Evolutionary conservation across 2,329 filamentous ascomycete genomes (phyloP).

Genomic region (Colletotrichum orchidophilum): DNA sequence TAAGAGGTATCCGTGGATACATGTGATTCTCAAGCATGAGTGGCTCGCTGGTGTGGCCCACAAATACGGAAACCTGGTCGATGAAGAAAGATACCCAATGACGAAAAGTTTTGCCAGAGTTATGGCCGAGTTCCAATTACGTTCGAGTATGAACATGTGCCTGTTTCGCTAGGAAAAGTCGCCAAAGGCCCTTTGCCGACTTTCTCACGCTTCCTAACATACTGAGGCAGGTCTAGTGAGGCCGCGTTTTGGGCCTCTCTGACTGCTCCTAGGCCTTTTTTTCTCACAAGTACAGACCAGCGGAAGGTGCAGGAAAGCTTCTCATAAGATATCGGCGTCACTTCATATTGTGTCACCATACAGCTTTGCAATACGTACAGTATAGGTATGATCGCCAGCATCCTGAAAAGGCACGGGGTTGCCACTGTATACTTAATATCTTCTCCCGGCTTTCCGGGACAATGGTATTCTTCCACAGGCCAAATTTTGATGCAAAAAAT

Average conservation of each 20-base stretch:
- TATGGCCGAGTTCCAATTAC: not conserved
- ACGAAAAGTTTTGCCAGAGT: not conserved
- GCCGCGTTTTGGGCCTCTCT: not conserved
- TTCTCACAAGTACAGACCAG: too few species aligned
- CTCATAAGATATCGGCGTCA: too few species aligned
- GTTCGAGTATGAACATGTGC: not conserved
- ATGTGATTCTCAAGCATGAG: conserved; percentile 35
- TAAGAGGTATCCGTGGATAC: conserved; percentile 54
- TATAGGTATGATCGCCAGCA: too few species aligned
- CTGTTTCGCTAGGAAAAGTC: not conserved
- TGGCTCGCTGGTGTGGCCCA: not conserved
- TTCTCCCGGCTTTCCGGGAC: not conserved
- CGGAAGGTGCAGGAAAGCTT: too few species aligned
- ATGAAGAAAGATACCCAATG: not conserved
- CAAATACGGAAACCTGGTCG: not conserved
- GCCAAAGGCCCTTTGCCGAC: not conserved
- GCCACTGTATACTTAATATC: too few species aligned
- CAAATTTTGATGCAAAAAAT: not conserved
- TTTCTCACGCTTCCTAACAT: not conserved
- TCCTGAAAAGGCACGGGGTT: too few species aligned
- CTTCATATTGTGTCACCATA: not conserved
- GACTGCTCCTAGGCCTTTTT: not conserved
- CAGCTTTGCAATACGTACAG: too few species aligned
- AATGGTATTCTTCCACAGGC: not conserved
- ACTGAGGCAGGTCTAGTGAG: too few species aligned